Evolutionary conservation across 352 stramenopile species (phyloP), one percentile per base, ranked within the genome.

Genomic region (Globisporangium rhizosaccharum): DNA sequence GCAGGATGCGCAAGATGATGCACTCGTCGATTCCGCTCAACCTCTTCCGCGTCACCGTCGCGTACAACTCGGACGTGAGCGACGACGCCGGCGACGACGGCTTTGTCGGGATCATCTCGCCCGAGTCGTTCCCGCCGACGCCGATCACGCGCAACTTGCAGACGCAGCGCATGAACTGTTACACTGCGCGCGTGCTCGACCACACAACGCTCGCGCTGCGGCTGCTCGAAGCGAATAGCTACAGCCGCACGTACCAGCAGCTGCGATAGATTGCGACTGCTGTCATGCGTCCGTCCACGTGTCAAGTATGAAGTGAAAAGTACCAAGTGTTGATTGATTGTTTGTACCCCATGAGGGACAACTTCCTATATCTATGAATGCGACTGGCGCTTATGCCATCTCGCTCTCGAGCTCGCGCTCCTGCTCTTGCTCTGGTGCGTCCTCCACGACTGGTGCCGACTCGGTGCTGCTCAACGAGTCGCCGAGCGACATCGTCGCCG

Each of bases 71-170:
- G 0, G 65, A 70, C 17, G 59, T 66, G 5, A 49, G 41, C 6
- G 58, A 71, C 20, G 67, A 79, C 46, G 61, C 71, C 23, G 65
- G 52, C 25, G 51, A 50, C 11, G 11, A 48, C 10, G 65, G 67
- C 0, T 72, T 83, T 51, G 59, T 88, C 25, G 81, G 72, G 7
- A 65, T 77, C 9, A 67, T 93, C 30, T 84, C 83, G 9, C 83
- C 83, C 0, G 83, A 86, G 12, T 91, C 81, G n/a, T 85, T 93
- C 48, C 79, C 83, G n/a, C 83, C 83, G 46, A 93, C 83, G 47
- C 83, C 83, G 6, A 85, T 90, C 65, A 90, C 79, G 17, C 75
- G 83, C 56, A 76, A 90, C 56, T 47, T 90, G 26, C 81, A 91
- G 45, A 87, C 79, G n/a, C 71, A 73, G 47, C 70, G 74, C 15